Evolutionary conservation across 495 filamentous ascomycete species (phyloP).

Genomic region (Penicillium goetzii): DNA sequence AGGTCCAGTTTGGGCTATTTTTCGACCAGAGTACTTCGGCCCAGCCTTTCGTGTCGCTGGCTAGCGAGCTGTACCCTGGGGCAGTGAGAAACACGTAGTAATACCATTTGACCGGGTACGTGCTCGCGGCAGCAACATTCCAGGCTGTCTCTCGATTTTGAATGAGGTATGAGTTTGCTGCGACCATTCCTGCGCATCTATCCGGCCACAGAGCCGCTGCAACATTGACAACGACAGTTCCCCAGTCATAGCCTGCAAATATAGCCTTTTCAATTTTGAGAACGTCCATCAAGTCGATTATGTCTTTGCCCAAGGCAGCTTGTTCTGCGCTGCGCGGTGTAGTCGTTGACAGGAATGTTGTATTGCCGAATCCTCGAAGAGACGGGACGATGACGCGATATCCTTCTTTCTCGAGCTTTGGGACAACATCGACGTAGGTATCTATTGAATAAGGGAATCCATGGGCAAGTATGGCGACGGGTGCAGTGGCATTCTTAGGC

Average conservation of each 20-base stretch:
- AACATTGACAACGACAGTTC: background rate
- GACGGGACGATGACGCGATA: constrained; percentile 35
- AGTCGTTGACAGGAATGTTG: constrained; percentile 22
- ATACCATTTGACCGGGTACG: constrained; percentile 2
- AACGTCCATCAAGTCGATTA: background rate
- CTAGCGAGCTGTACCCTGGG: background rate
- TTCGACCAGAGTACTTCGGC: background rate
- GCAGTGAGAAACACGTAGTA: constrained; percentile 2
- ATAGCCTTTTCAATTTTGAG: background rate
- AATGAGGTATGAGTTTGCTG: constrained; percentile 23
- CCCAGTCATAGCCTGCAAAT: background rate
- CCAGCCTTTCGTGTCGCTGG: constrained; percentile 10
- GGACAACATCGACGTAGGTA: constrained; percentile 18
- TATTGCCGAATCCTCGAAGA: constrained; percentile 29
- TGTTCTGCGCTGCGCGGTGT: background rate
- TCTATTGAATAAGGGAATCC: background rate
- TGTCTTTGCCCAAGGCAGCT: background rate
- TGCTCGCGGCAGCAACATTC: constrained; percentile 6
- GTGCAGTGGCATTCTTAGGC: background rate
- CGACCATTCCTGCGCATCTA: constrained; percentile 20
- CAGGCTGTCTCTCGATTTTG: constrained; percentile 23
- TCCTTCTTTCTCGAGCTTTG: constrained; percentile 21
- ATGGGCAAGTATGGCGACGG: background rate
- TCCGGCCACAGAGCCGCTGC: constrained; percentile 20
- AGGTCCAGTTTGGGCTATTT: background rate